Evolutionary conservation across 2,329 filamentous ascomycete species (phyloP), one percentile per base, ranked within the genome.

Genomic region (Fusarium proliferatum): DNA sequence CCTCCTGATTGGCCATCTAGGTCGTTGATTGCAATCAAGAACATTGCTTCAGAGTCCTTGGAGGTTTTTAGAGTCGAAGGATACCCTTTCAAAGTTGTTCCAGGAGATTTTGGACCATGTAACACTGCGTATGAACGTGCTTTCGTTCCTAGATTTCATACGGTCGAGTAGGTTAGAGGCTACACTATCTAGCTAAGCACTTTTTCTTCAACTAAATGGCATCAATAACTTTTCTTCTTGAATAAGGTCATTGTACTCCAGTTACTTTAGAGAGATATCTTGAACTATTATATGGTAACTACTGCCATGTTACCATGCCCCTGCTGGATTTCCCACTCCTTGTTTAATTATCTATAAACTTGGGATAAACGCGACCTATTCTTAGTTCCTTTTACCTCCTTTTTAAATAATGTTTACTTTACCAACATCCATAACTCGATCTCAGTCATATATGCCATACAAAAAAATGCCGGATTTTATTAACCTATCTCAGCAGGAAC

Each of bases 1-100:
- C 30, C 49, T n/a, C 33, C 65, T 36, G 26, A 42, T 5, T n/a
- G 34, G n/a, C 68, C 61, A 13, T 66, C 33, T 9, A 58, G 42
- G 45, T 28, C 55, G 9, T 36, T 69, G n/a, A n/a, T 66, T 26
- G 41, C 56, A 7, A 30, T 65, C 9, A 66, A 66, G 51, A 53
- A 66, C 17, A 53, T 65, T 38, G 61, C 49, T 11, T 38, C 56
- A 7, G n/a, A 30, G 15, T 53, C 66, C 17, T 21, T 70, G 6
- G 46, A 66, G 56, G 46, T 55, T 10, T 58, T 70, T 15, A 57
- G 68, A 46, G 28, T 70, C 9, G 30, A 70, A 19, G 33, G 56
- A 10, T 66, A 58, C 15, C 61, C 66, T 4, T 66, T 69, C 9
- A 33, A 16, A 26, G 16, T 71, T 21, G n/a, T 23, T 10, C 48